Percentiles rank a stretch among this genome's conserved stretches.
Evolutionary conservation across 2,329 filamentous ascomycete species (phyloP).

Genomic region (Sclerotiophoma versabilis): DNA sequence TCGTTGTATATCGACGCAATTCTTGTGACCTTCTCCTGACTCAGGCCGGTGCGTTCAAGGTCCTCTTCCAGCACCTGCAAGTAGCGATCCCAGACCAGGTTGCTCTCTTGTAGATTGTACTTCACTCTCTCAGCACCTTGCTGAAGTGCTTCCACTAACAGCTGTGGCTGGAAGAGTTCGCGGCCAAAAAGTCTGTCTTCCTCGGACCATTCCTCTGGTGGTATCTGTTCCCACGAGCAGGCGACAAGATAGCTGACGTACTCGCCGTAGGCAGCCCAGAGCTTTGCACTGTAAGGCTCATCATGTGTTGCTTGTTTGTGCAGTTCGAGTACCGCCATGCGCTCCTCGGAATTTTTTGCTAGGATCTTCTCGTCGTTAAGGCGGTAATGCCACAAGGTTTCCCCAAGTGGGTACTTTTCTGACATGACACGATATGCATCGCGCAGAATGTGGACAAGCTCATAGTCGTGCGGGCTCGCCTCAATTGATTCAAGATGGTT

Average conservation of each 20-base stretch:
- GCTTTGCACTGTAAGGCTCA: constrained; percentile 74
- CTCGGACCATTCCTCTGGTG: constrained; percentile 59
- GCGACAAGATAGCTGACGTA: constrained; percentile 77
- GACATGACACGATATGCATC: constrained; percentile 66
- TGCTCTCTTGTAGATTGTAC: constrained; percentile 78
- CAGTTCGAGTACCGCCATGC: constrained; percentile 73
- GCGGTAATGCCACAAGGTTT: constrained; percentile 79
- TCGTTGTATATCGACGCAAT: constrained; percentile 74
- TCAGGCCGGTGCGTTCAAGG: constrained; percentile 62
- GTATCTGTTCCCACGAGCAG: constrained; percentile 64
- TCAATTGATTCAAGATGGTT: constrained; percentile 47
- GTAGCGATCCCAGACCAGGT: constrained; percentile 81
- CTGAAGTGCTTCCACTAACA: constrained; percentile 73
- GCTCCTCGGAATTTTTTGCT: constrained; percentile 69
- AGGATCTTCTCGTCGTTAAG: constrained; percentile 73
- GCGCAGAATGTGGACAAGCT: constrained; percentile 54
- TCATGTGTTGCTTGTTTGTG: constrained; percentile 73
- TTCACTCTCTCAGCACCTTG: constrained; percentile 75
- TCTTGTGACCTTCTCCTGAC: constrained; percentile 65
- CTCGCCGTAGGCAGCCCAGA: constrained; percentile 81
- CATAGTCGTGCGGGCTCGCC: constrained; percentile 52
- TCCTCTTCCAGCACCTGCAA: constrained; percentile 74
- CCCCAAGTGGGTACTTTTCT: constrained; percentile 72
- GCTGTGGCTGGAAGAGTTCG: constrained; percentile 74
- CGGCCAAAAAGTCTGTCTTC: constrained; percentile 74